Evolutionary conservation across 208 protist species (phyloP).

Genomic region (Acanthamoeba healyi): DNA sequence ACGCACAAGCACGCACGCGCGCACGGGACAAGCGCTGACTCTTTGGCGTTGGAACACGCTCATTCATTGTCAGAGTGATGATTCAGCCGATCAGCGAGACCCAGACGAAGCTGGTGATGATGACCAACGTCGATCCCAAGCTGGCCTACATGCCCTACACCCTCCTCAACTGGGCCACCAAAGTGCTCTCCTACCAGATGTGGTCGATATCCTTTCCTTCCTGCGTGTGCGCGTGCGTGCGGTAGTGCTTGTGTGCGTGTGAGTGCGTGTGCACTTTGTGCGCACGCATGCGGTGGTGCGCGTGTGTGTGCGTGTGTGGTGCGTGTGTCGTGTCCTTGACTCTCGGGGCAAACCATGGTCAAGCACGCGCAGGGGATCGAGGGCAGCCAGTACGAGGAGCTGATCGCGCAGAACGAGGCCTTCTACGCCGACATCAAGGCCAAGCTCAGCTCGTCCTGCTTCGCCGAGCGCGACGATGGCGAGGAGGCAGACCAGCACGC

Average conservation of each 20-base stretch:
- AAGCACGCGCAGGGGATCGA: conserved; percentile 1
- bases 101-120: not conserved
- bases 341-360: not conserved
- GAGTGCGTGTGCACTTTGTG: not conserved
- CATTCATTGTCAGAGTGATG: not conserved
- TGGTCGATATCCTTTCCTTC: conserved; percentile 22
- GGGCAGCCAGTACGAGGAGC: conserved; percentile 33
- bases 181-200: conserved; percentile 66
- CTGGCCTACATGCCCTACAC: conserved; percentile 51
- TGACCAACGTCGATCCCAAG: conserved; percentile 55
- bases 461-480: not conserved
- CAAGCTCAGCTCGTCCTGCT: not conserved
- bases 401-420: conserved; percentile 17
- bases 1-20: not conserved
- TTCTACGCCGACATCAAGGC: conserved; percentile 59
- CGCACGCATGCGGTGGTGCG: not conserved
- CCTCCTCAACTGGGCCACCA: conserved; percentile 42
- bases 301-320: not conserved
- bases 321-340: not conserved
- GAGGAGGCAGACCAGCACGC: not conserved
- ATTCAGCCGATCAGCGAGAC: conserved; percentile 12
- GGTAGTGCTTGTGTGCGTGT: not conserved
- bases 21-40: no score
- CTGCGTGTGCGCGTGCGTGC: no score
- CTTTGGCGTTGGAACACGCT: not conserved